Evolutionary conservation across 495 filamentous ascomycete genomes (phyloP).

Genomic region (Aspergillus taichungensis): DNA sequence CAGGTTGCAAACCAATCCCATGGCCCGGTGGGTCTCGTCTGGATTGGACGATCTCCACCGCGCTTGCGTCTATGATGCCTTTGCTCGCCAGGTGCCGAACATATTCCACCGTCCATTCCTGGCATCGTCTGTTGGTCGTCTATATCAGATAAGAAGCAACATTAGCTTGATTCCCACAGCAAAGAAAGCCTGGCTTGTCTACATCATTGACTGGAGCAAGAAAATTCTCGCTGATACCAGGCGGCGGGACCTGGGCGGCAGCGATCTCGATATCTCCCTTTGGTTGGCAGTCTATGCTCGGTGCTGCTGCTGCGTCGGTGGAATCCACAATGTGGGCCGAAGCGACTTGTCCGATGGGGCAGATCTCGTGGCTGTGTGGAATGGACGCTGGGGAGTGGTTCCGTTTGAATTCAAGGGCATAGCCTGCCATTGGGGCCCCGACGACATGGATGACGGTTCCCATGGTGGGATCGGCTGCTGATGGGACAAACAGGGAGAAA

Average conservation of each 20-base stretch:
- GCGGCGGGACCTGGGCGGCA: slow-evolving; percentile 20
- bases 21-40: slow-evolving; percentile 25
- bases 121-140: slow-evolving; percentile 25
- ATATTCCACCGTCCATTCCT: slow-evolving; percentile 33
- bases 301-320: neutral
- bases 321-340: slow-evolving; percentile 17
- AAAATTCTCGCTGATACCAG: slow-evolving; percentile 25
- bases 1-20: slow-evolving; percentile 18
- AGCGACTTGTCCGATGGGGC: slow-evolving; percentile 17
- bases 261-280: slow-evolving; percentile 19
- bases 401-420: slow-evolving; percentile 22
- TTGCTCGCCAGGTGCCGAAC: slow-evolving; percentile 18
- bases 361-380: slow-evolving; percentile 5
- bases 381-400: slow-evolving; percentile 8
- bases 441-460: slow-evolving; percentile 26
- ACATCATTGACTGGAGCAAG: slow-evolving; percentile 29
- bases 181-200: slow-evolving; percentile 1
- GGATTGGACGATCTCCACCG: slow-evolving; percentile 23
- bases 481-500: slow-evolving; percentile 27
- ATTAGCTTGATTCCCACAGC: neutral
- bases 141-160: no score
- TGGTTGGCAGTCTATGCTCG: slow-evolving; percentile 14
- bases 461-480: slow-evolving; percentile 2
- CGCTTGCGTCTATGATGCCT: slow-evolving; percentile 14
- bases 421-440: slow-evolving; percentile 26